Conservation (phyloP, 2,329 filamentous ascomycete genomes). For the Hansfordia pulvinata region DNA sequence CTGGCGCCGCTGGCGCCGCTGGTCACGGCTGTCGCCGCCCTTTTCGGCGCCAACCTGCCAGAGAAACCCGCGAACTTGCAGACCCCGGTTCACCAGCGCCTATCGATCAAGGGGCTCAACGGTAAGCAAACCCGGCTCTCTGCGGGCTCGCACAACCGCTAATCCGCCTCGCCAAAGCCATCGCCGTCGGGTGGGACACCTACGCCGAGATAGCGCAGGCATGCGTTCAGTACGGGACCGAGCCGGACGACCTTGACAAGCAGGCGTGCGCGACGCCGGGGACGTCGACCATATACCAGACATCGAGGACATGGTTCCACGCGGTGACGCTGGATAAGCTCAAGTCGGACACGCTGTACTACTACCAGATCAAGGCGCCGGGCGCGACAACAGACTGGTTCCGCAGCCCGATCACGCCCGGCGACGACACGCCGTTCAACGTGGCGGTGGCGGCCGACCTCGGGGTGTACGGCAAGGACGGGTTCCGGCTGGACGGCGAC, state of each 20-base stretch:
- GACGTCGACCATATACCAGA: slow-evolving; percentile 33
- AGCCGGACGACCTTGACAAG: slow-evolving; percentile 20
- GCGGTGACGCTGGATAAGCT: slow-evolving; percentile 30
- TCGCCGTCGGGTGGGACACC: slow-evolving; percentile 44
- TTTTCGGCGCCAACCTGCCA: slow-evolving; percentile 30
- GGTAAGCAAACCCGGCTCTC: slow-evolving; percentile 18
- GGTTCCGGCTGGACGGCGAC: too few species aligned
- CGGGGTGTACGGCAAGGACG: slow-evolving; percentile 38
- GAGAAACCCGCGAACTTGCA: slow-evolving; percentile 31
- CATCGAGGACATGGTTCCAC: slow-evolving; percentile 40
- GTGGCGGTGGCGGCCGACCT: slow-evolving; percentile 39
- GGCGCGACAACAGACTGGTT: slow-evolving; percentile 41
- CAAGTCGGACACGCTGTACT: slow-evolving; percentile 39
- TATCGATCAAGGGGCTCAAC: slow-evolving; percentile 33
- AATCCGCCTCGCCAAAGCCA: slow-evolving; percentile 18
- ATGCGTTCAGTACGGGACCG: slow-evolving; percentile 38
- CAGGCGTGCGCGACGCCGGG: slow-evolving; percentile 29
- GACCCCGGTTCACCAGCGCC: slow-evolving; percentile 38
- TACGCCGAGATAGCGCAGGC: slow-evolving; percentile 28
- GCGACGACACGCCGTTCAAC: slow-evolving; percentile 39
- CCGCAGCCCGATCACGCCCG: slow-evolving; percentile 35
- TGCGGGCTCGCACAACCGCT: slow-evolving; percentile 1
- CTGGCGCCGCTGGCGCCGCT: too few species aligned
- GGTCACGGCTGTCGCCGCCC: too few species aligned
- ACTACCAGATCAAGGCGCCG: slow-evolving; percentile 42